Conservation (phyloP, 2,329 filamentous ascomycete species). For the Exserohilum rostratum region DNA sequence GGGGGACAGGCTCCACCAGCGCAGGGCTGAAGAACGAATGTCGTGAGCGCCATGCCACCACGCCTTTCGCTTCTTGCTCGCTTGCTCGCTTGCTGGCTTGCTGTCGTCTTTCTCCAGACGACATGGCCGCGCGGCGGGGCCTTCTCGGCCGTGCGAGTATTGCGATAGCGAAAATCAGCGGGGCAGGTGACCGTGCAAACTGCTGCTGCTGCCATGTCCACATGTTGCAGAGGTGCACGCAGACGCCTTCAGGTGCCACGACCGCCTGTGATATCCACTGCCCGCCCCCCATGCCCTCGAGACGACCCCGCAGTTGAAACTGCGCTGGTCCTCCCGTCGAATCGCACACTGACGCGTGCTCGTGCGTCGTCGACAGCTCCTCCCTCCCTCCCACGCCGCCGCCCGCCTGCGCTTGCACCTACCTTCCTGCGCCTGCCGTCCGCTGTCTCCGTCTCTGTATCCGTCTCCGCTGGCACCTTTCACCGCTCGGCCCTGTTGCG, state of each 20-base stretch:
- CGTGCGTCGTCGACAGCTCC: constrained; percentile 20
- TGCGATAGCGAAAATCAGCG: background rate
- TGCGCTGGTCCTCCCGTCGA: constrained; percentile 20
- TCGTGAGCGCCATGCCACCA: background rate
- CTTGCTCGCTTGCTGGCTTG: too few relatives aligned
- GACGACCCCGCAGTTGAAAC: constrained; percentile 4
- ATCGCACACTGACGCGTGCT: constrained; percentile 42
- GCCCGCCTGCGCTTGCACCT: background rate
- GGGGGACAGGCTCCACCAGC: too few relatives aligned
- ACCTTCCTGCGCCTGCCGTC: too few relatives aligned
- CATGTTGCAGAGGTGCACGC: background rate
- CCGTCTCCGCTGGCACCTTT: too few relatives aligned
- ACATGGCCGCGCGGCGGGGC: background rate
- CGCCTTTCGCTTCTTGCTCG: too few relatives aligned
- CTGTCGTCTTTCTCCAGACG: too few relatives aligned
- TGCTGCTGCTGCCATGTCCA: constrained; percentile 1
- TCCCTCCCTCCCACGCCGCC: background rate
- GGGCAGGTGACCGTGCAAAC: background rate
- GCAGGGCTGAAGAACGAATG: constrained; percentile 11
- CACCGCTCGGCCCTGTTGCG: constrained; percentile 5
- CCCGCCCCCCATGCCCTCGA: background rate
- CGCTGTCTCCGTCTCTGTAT: too few relatives aligned
- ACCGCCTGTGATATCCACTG: background rate
- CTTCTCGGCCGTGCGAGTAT: constrained; percentile 4
- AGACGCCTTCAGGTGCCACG: background rate